These are phyloP conservation scores for Ramichloridium luteum DNA, from an alignment of 2,329 filamentous ascomycete genomes.

Conservation along the genomic window DNA sequence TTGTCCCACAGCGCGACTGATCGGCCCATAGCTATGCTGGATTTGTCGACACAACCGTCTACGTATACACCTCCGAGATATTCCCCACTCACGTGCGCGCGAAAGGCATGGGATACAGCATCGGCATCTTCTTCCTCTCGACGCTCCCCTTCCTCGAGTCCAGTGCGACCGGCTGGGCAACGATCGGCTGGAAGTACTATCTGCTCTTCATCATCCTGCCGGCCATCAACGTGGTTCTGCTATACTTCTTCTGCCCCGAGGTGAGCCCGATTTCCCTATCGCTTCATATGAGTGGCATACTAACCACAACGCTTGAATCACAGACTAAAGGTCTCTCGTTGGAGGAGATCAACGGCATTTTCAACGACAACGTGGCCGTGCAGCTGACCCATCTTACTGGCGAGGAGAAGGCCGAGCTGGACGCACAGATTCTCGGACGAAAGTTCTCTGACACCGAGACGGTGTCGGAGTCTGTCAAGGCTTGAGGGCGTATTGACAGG, in stretches of 20 bases:
- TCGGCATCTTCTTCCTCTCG: conserved; percentile 1
- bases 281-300: neutral
- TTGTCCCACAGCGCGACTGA: too few species aligned
- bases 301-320: neutral
- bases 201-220: conserved; percentile 1
- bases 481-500: too few species aligned
- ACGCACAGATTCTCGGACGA: conserved; percentile 6
- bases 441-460: conserved; percentile 2
- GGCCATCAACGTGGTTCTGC: too few species aligned
- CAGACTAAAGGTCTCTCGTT: conserved; percentile 1
- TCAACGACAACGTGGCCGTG: neutral
- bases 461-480: conserved; percentile 7
- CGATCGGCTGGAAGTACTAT: conserved; percentile 6
- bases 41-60: conserved; percentile 20
- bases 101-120: conserved; percentile 1
- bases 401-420: conserved; percentile 5
- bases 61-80: conserved; percentile 26
- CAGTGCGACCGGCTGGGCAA: conserved; percentile 4
- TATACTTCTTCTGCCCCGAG: too few species aligned
- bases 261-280: too few species aligned
- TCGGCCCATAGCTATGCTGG: too few species aligned
- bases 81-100: conserved; percentile 27
- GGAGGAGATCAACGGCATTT: conserved; percentile 1
- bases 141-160: conserved; percentile 2
- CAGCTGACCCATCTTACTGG: conserved; percentile 3